Conservation (phyloP, 2,329 filamentous ascomycete genomes). For the Huntiella omanensis region DNA sequence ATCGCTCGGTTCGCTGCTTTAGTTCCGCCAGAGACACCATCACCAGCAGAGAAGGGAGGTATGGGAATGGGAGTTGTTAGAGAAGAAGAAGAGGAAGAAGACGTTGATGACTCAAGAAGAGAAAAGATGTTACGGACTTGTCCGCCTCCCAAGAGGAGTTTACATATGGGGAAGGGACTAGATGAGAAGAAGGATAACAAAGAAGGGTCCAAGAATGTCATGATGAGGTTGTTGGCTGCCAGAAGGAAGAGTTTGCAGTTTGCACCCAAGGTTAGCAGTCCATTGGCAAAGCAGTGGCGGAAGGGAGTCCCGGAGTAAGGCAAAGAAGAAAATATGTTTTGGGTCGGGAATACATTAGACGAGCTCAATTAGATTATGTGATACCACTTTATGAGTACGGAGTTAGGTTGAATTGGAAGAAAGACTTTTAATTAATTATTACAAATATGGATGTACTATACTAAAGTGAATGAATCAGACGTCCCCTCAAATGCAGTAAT, state of each 20-base stretch:
- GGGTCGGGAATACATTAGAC: background rate
- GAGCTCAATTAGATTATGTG: background rate
- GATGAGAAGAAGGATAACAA: conserved; percentile 16
- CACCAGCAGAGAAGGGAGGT: conserved; percentile 18
- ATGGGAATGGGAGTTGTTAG: conserved; percentile 9
- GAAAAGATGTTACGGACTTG: conserved; percentile 19
- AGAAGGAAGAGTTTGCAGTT: conserved; percentile 61
- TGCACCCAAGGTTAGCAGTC: conserved; percentile 57
- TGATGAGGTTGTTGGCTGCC: conserved; percentile 49
- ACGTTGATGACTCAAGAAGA: conserved; percentile 18
- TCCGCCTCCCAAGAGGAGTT: conserved; percentile 13
- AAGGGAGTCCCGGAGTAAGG: conserved; percentile 11
- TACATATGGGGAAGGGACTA: background rate
- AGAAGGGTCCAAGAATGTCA: conserved; percentile 33
- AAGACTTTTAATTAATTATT: background rate
- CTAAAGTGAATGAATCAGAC: conserved; percentile 22
- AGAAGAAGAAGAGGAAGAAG: conserved; percentile 26
- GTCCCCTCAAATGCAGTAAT: conserved; percentile 53
- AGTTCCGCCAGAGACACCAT: conserved; percentile 27
- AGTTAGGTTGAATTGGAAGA: background rate
- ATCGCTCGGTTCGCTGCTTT: conserved; percentile 33
- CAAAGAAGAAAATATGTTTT: background rate
- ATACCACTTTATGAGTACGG: background rate
- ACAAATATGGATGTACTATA: background rate
- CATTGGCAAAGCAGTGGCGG: conserved; percentile 40